Evolutionary conservation across 225 moss, liverwort and hornwort species (phyloP).

Genomic region (Rhytidiadelphus loreus): DNA sequence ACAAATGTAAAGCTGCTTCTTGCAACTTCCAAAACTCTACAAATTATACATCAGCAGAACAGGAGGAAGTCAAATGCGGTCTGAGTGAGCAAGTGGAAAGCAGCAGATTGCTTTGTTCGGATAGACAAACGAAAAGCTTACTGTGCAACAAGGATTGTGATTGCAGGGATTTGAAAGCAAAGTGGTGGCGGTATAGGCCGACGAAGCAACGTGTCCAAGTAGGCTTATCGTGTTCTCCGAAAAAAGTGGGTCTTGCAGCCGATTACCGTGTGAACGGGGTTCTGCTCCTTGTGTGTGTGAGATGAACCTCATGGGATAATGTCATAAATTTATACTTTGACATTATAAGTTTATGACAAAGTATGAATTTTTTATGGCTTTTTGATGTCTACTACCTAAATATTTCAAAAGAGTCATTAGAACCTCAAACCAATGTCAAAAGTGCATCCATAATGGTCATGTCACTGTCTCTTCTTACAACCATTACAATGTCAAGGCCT

Average conservation of each 20-base stretch:
- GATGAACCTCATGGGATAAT: background rate
- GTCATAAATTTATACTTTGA: too few species aligned
- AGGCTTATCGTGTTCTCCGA: background rate
- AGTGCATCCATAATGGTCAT: too few species aligned
- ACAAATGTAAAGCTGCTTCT: background rate
- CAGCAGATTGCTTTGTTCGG: background rate
- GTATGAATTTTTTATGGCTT: background rate
- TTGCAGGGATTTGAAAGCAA: background rate
- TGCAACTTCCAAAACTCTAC: background rate
- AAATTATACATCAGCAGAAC: background rate
- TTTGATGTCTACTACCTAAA: fast-evolving
- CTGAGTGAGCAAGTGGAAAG: background rate
- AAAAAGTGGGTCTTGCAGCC: too few species aligned
- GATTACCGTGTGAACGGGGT: background rate
- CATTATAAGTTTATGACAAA: background rate
- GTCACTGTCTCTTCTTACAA: fast-evolving
- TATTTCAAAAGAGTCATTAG: background rate
- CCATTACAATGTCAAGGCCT: fast-evolving
- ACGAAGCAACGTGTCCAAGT: background rate
- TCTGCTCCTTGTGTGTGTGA: background rate
- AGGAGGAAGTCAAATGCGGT: background rate
- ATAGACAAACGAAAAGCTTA: background rate
- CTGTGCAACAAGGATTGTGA: background rate
- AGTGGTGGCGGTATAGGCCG: background rate
- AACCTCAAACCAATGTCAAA: fast-evolving